A percentile compares a stretch with the other conserved stretches of the same genome.
Evolutionary conservation across 2,329 filamentous ascomycete genomes (phyloP).

Genomic region (Microdochium trichocladiopsis): DNA sequence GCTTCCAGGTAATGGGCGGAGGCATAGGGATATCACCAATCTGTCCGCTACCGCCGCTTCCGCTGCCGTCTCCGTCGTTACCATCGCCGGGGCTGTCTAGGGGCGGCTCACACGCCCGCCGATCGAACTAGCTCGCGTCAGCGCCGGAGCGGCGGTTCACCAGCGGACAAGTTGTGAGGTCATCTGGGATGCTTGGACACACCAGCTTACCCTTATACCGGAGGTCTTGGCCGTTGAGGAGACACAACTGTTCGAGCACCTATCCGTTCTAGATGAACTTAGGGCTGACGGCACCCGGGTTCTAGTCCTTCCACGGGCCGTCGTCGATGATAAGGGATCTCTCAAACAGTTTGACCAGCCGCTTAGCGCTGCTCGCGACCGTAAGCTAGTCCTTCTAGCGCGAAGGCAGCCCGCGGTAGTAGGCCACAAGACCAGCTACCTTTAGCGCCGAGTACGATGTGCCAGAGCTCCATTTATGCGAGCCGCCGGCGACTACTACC

Average conservation of each 20-base stretch:
- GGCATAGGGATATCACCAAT: background rate
- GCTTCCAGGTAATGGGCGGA: background rate
- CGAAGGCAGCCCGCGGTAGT: background rate
- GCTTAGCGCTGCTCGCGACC: background rate
- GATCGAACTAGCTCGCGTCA: background rate
- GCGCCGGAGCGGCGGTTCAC: background rate
- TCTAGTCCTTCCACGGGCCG: background rate
- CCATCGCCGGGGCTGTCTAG: background rate
- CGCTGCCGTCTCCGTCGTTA: background rate
- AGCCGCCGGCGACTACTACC: background rate
- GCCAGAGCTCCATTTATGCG: background rate
- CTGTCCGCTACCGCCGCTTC: background rate
- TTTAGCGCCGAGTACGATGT: background rate
- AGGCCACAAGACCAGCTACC: background rate
- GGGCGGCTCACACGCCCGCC: background rate
- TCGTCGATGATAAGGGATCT: background rate
- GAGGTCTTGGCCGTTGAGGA: background rate
- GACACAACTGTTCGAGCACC: background rate
- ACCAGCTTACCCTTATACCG: background rate
- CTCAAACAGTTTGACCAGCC: background rate
- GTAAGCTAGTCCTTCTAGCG: background rate
- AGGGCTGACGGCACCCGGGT: background rate
- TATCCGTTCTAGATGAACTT: background rate
- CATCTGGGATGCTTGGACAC: background rate
- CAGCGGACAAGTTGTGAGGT: background rate